Percentiles rank a stretch among this genome's conserved stretches.
phyloP scores from a whole-genome alignment of 1,284 basidiomycete species.

The Ceratobasidium sp. region DNA sequence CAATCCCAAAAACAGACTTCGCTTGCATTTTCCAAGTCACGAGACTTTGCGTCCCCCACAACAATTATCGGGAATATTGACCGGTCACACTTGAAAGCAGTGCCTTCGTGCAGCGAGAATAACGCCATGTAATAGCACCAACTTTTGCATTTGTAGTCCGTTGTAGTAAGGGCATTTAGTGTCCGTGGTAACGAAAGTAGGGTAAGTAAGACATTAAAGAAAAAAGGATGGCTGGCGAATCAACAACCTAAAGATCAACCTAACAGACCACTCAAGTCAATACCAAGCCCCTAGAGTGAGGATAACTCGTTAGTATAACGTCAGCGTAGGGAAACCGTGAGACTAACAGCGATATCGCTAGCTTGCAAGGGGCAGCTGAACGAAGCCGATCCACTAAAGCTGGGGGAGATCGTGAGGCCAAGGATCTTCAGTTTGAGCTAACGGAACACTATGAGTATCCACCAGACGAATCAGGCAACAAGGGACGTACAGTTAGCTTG shows the following conservation, averaged over 20 bases:
- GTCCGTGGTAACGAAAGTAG: constrained; percentile 11
- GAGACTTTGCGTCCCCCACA: neutral
- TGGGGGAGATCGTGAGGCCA: constrained; percentile 71
- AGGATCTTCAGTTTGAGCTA: constrained; percentile 55
- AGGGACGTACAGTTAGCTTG: constrained; percentile 62
- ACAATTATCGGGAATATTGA: neutral
- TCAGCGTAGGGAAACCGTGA: neutral
- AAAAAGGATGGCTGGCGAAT: constrained; percentile 12
- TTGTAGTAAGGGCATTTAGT: constrained; percentile 5
- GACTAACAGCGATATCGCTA: constrained; percentile 28
- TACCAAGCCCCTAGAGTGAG: constrained; percentile 22
- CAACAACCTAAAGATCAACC: neutral
- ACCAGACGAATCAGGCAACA: neutral
- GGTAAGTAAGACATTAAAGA: constrained; percentile 1
- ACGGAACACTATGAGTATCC: constrained; percentile 43
- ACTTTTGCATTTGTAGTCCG: constrained; percentile 29
- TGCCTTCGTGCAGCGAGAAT: no score
- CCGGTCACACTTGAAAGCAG: neutral
- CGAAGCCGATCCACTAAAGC: constrained; percentile 66
- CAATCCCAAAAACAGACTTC: no score
- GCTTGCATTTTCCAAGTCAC: no score
- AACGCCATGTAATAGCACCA: neutral
- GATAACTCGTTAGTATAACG: neutral
- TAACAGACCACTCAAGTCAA: constrained; percentile 23
- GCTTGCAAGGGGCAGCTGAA: constrained; percentile 67